Percentiles rank a stretch among this genome's conserved stretches.
Evolutionary conservation across 2,329 filamentous ascomycete species (phyloP).

Genomic region (Paecilomyces variotii): DNA sequence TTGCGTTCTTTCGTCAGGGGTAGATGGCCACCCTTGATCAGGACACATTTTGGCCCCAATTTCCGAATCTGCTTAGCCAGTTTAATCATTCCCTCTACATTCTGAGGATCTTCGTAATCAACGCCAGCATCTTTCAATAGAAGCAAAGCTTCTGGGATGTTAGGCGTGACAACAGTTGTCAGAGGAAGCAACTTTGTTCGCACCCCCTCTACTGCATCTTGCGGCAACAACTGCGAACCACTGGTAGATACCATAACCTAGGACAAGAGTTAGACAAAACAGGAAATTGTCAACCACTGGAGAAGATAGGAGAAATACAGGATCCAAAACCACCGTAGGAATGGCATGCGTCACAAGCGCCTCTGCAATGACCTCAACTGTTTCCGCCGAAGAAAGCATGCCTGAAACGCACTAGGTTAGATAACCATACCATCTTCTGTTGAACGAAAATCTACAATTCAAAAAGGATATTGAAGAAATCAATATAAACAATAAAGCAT

Average conservation of each 20-base stretch:
- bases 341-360: conserved; percentile 53
- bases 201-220: conserved; percentile 33
- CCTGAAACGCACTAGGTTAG: conserved; percentile 41
- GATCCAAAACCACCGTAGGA: conserved; percentile 60
- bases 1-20: conserved; percentile 60
- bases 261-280: conserved; percentile 2
- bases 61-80: conserved; percentile 59
- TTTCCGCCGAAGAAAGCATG: conserved; percentile 70
- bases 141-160: conserved; percentile 41
- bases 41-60: conserved; percentile 69
- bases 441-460: not conserved
- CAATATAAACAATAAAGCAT: not conserved
- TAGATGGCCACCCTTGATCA: conserved; percentile 87
- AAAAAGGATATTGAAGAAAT: not conserved
- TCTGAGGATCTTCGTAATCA: conserved; percentile 40
- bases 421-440: not conserved
- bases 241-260: conserved; percentile 74
- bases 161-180: conserved; percentile 40
- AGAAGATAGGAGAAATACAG: conserved; percentile 45
- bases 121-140: conserved; percentile 35
- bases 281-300: not conserved
- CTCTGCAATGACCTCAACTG: conserved; percentile 60
- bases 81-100: conserved; percentile 57
- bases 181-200: conserved; percentile 35
- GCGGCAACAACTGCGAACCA: conserved; percentile 39